Conservation (phyloP, 2,329 filamentous ascomycete species). For the Hysterium pulicare region DNA sequence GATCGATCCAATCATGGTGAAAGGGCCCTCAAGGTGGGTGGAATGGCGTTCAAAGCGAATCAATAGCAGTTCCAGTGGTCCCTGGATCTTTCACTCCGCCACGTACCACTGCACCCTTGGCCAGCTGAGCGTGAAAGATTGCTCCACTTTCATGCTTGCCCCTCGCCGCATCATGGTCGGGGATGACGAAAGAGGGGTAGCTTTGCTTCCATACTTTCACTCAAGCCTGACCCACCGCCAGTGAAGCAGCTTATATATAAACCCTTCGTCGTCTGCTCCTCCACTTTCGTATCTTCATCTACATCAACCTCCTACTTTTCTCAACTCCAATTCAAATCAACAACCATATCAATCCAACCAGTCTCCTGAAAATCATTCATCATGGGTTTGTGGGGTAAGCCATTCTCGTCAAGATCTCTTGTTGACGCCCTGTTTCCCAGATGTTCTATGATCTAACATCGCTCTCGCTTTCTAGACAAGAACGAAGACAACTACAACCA, state of each 20-base stretch:
- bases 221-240: background rate
- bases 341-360: background rate
- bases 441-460: background rate
- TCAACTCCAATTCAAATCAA: background rate
- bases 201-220: background rate
- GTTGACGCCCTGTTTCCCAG: too few species aligned
- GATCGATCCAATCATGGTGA: too few species aligned
- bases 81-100: background rate
- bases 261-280: slow-evolving; percentile 2
- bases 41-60: too few species aligned
- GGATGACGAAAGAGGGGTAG: slow-evolving; percentile 8
- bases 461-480: background rate
- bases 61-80: too few species aligned
- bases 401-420: too few species aligned
- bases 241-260: slow-evolving; percentile 2
- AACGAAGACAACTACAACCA: slow-evolving; percentile 50
- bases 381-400: slow-evolving; percentile 46
- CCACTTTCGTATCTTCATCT: slow-evolving; percentile 1
- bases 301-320: background rate
- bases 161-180: background rate
- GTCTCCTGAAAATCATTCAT: slow-evolving; percentile 18
- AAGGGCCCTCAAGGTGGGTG: too few species aligned
- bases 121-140: background rate
- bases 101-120: slow-evolving; percentile 1
- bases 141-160: background rate